phyloP scores from a whole-genome alignment of 768 basidiomycete species.

The Panaeolus cyanescens region DNA sequence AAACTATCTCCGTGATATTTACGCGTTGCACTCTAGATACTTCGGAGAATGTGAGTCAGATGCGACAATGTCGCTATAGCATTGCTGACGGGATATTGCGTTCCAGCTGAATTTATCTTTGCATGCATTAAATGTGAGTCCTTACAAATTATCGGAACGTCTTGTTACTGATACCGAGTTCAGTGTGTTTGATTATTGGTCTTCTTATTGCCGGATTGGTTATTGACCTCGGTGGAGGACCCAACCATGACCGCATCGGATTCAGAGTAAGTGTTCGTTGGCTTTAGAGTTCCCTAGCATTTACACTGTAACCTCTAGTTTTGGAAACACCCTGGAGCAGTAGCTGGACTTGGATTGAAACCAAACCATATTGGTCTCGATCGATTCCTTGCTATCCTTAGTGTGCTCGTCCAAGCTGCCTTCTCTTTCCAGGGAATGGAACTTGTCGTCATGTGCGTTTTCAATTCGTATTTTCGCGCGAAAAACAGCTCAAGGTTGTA shows the following conservation, averaged over 20 bases:
- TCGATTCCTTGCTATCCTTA: slow-evolving; percentile 46
- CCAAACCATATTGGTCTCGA: slow-evolving; percentile 42
- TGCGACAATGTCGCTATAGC: background rate
- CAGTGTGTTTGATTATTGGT: slow-evolving; percentile 63
- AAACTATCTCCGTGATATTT: background rate
- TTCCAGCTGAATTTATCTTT: slow-evolving; percentile 63
- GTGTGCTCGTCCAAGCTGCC: slow-evolving; percentile 52
- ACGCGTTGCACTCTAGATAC: slow-evolving; percentile 34
- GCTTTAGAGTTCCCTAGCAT: background rate
- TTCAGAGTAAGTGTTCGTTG: slow-evolving; percentile 53
- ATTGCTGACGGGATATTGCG: slow-evolving; percentile 1
- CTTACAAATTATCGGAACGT: background rate
- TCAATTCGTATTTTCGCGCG: too few relatives aligned
- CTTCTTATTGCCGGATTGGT: slow-evolving; percentile 64
- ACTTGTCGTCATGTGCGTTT: slow-evolving; percentile 62
- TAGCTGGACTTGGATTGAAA: slow-evolving; percentile 44
- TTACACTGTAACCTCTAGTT: slow-evolving; percentile 35
- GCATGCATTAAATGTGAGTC: slow-evolving; percentile 61
- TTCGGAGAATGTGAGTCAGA: slow-evolving; percentile 61
- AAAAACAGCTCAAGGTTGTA: background rate
- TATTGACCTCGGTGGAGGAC: slow-evolving; percentile 80
- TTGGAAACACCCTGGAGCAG: slow-evolving; percentile 74
- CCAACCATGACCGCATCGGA: slow-evolving; percentile 63
- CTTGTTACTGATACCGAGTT: background rate
- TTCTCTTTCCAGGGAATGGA: slow-evolving; percentile 85